These are phyloP conservation scores for Cyclostephanos invisitatus DNA, from an alignment of 108 stramenopile genomes.

Conservation along the genomic window DNA sequence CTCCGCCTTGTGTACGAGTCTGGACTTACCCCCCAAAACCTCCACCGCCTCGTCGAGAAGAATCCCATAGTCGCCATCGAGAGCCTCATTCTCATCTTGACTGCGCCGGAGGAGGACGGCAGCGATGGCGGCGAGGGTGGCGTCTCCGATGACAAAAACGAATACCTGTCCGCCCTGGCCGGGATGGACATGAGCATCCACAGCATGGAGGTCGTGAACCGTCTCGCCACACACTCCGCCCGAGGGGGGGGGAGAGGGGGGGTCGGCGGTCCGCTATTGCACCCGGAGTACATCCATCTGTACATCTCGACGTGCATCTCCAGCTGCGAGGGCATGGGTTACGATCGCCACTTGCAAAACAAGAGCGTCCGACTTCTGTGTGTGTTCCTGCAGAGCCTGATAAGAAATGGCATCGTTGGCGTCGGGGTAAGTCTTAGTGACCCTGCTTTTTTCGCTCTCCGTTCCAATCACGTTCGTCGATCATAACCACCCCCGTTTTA, in stretches of 20 bases:
- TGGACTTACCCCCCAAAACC: slow-evolving; percentile 89
- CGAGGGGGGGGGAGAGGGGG: background rate
- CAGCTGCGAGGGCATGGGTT: slow-evolving; percentile 88
- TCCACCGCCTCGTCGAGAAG: slow-evolving; percentile 93
- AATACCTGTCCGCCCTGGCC: slow-evolving; percentile 91
- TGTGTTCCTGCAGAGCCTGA: slow-evolving; percentile 94
- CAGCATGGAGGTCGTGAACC: slow-evolving; percentile 96
- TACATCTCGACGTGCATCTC: slow-evolving; percentile 96
- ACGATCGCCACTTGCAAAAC: slow-evolving; percentile 93
- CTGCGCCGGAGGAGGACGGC: slow-evolving; percentile 29
- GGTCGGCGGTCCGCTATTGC: slow-evolving; percentile 58
- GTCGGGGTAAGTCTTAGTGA: slow-evolving; percentile 63
- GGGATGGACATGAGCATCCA: slow-evolving; percentile 98
- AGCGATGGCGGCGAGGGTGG: background rate
- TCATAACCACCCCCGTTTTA: background rate
- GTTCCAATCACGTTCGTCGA: background rate
- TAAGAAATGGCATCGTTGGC: slow-evolving; percentile 92
- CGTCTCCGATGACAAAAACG: slow-evolving; percentile 54
- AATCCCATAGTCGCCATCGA: slow-evolving; percentile 94
- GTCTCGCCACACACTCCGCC: slow-evolving; percentile 67
- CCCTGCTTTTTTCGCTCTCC: background rate
- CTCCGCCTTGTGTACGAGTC: slow-evolving; percentile 62
- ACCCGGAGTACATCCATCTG: slow-evolving; percentile 94
- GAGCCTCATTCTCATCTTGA: slow-evolving; percentile 84
- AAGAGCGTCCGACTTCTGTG: slow-evolving; percentile 96